phyloP scores from a whole-genome alignment of 2,329 filamentous ascomycete species.

The Rugonectria rugulosa region DNA sequence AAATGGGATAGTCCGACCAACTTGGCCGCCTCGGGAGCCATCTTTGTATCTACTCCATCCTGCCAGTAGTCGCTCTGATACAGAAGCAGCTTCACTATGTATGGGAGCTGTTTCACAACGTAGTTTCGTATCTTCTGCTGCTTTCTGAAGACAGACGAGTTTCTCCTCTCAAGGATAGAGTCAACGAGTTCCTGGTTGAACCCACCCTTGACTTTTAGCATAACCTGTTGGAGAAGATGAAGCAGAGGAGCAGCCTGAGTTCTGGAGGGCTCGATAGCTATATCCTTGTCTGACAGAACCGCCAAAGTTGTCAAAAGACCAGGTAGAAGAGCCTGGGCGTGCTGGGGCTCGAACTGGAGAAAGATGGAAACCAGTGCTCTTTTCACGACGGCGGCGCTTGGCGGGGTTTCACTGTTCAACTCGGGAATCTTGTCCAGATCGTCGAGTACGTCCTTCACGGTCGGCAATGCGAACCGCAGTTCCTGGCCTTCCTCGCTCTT shows the following conservation, averaged over 20 bases:
- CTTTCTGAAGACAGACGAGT: slow-evolving; percentile 28
- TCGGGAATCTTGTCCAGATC: slow-evolving; percentile 19
- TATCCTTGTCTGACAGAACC: slow-evolving; percentile 40
- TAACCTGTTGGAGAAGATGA: slow-evolving; percentile 33
- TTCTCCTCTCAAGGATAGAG: slow-evolving; percentile 24
- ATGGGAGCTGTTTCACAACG: slow-evolving; percentile 41
- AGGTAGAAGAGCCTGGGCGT: slow-evolving; percentile 39
- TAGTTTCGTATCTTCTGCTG: slow-evolving; percentile 35
- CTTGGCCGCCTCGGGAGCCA: slow-evolving; percentile 11
- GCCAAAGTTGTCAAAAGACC: slow-evolving; percentile 44
- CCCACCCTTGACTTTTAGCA: slow-evolving; percentile 23
- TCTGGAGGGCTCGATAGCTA: slow-evolving; percentile 16
- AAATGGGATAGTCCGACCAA: slow-evolving; percentile 26
- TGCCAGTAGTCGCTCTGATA: slow-evolving; percentile 35
- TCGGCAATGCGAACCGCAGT: slow-evolving; percentile 43
- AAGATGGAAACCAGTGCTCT: slow-evolving; percentile 43
- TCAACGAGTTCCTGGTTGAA: slow-evolving; percentile 31
- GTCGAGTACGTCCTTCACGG: slow-evolving; percentile 37
- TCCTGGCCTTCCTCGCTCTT: slow-evolving; percentile 31
- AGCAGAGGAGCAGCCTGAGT: slow-evolving; percentile 41
- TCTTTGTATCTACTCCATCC: slow-evolving; percentile 1
- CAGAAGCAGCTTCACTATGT: slow-evolving; percentile 34
- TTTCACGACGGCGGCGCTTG: slow-evolving; percentile 22
- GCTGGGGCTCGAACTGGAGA: slow-evolving; percentile 37
- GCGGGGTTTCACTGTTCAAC: neutral